A percentile compares a stretch with the other conserved stretches of the same genome.
Evolutionary conservation across 2,329 filamentous ascomycete genomes (phyloP).

Genomic region (Ophiostoma sp.): DNA sequence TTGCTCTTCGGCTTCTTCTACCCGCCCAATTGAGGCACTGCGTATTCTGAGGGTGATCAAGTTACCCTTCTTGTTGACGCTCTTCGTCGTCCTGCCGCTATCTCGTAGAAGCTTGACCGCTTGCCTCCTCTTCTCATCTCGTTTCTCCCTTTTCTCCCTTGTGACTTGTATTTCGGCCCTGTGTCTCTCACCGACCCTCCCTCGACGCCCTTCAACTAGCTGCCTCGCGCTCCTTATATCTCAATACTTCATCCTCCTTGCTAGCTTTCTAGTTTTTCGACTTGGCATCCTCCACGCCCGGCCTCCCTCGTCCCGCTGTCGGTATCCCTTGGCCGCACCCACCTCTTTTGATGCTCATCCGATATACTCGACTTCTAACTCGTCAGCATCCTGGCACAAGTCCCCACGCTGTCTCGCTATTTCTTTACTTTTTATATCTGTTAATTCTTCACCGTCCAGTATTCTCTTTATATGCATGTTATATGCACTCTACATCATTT

Average conservation of each 20-base stretch:
- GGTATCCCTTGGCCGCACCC: neutral
- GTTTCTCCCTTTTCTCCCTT: slow-evolving; percentile 12
- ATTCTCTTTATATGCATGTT: neutral
- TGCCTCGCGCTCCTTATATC: neutral
- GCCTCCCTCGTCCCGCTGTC: slow-evolving; percentile 8
- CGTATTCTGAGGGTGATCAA: neutral
- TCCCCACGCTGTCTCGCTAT: neutral
- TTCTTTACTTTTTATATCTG: neutral
- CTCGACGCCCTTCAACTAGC: neutral
- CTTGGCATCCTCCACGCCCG: slow-evolving; percentile 1
- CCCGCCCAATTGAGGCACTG: neutral
- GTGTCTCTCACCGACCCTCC: neutral
- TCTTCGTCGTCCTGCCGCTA: neutral
- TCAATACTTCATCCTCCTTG: neutral
- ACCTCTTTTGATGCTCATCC: slow-evolving; percentile 9
- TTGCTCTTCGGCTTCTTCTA: neutral
- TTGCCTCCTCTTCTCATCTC: neutral
- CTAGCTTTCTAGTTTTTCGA: slow-evolving; percentile 3
- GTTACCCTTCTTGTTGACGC: neutral
- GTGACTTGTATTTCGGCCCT: neutral
- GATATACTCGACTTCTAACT: slow-evolving; percentile 11
- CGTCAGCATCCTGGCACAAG: neutral
- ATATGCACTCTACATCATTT: neutral
- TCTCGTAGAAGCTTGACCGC: neutral
- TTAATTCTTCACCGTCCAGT: neutral